phyloP scores from a whole-genome alignment of 1,284 basidiomycete genomes.

The Puccinia coronata region DNA sequence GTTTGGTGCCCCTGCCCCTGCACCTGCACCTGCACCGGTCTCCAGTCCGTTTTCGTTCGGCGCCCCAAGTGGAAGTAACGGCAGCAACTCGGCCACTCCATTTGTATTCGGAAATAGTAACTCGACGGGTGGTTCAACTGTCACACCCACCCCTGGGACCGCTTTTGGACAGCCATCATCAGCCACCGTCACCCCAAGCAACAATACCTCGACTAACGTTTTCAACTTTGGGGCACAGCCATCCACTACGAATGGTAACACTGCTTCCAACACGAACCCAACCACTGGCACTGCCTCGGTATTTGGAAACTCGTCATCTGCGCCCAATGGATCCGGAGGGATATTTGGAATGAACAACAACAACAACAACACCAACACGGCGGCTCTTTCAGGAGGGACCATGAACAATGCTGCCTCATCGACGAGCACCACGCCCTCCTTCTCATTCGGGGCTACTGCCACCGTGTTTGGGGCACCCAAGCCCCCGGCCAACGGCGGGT shows the following conservation, averaged over 20 bases:
- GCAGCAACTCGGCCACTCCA: not conserved
- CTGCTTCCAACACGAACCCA: not conserved
- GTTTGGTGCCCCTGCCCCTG: not conserved
- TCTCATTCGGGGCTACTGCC: not conserved
- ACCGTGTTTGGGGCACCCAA: not conserved
- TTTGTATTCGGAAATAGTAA: slow-evolving; percentile 6
- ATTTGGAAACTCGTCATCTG: not conserved
- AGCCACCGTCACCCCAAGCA: slow-evolving; percentile 5
- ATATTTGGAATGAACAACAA: slow-evolving; percentile 12
- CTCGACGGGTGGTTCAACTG: not conserved
- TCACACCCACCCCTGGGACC: not conserved
- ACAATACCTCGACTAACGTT: not conserved
- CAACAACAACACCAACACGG: not conserved
- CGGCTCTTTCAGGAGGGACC: not conserved
- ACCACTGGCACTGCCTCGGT: not conserved
- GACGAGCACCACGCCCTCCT: not conserved
- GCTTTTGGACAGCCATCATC: slow-evolving; percentile 6
- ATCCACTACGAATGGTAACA: not conserved
- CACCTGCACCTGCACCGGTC: not conserved
- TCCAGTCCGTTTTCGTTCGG: slow-evolving; percentile 26
- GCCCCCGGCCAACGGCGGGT: not conserved
- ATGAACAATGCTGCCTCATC: not conserved
- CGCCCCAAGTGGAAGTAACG: not conserved
- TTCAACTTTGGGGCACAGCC: slow-evolving; percentile 24
- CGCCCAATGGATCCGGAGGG: not conserved